Conservation (phyloP, 768 basidiomycete genomes). For the Auricularia auricula-judae region DNA sequence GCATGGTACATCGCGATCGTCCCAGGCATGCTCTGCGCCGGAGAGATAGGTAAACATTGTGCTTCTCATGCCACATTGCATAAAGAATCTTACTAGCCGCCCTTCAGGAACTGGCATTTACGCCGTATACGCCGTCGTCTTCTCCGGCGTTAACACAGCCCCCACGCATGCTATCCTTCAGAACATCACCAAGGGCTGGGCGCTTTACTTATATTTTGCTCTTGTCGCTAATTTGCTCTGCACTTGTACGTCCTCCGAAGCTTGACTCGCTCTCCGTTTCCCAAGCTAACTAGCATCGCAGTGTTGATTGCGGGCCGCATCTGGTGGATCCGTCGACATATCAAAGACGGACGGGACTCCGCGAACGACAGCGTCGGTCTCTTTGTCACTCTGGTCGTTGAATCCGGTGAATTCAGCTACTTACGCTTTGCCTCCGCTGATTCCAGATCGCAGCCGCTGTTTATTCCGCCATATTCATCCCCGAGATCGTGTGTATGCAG, state of each 20-base stretch:
- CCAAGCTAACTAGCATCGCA: neutral
- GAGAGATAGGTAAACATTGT: conserved; percentile 17
- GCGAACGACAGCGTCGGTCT: neutral
- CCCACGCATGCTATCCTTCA: neutral
- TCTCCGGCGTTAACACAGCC: neutral
- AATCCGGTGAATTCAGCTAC: neutral
- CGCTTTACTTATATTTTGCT: neutral
- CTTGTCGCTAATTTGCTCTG: neutral
- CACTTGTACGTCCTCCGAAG: neutral
- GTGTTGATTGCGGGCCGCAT: neutral
- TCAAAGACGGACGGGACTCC: neutral
- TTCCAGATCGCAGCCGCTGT: neutral
- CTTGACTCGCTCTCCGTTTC: neutral
- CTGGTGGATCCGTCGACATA: neutral
- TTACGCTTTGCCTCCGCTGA: too few species aligned
- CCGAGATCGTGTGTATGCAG: neutral
- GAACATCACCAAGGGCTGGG: neutral
- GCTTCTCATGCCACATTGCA: too few species aligned
- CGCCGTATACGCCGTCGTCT: neutral
- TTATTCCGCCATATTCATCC: neutral
- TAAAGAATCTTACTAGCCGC: too few species aligned
- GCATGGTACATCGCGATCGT: conserved; percentile 20
- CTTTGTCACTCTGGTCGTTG: neutral
- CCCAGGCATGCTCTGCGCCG: conserved; percentile 20
- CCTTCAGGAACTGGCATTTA: neutral